Percentiles rank a stretch among this genome's conserved stretches.
phyloP scores from a whole-genome alignment of 345 rosid genomes.

The Gossypium bickii region DNA sequence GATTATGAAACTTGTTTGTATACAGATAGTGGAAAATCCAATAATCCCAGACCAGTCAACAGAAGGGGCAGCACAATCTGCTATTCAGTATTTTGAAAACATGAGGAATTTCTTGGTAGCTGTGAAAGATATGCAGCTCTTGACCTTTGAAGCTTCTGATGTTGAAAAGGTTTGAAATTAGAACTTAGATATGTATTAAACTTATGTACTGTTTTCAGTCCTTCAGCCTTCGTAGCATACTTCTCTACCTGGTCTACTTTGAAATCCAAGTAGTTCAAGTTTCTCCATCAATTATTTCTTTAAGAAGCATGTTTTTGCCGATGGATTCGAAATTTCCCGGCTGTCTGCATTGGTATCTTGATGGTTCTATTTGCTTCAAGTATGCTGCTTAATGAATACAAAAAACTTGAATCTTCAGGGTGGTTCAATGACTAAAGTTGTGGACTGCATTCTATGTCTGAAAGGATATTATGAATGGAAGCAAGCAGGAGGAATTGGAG shows the following conservation, averaged over 20 bases:
- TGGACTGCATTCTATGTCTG: constrained; percentile 93
- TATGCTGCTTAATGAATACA: neutral
- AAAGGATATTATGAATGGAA: constrained; percentile 98
- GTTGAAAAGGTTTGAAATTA: constrained; percentile 62
- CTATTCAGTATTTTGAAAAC: constrained; percentile 94
- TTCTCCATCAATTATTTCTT: neutral
- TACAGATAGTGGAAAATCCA: constrained; percentile 78
- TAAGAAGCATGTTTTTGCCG: neutral
- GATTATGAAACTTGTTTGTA: neutral
- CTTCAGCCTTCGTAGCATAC: neutral
- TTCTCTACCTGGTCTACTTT: neutral
- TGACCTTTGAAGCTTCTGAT: constrained; percentile 93
- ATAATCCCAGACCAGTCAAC: constrained; percentile 60
- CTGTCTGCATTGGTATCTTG: neutral
- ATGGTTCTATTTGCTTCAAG: neutral
- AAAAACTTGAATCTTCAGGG: constrained; percentile 42
- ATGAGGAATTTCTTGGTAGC: constrained; percentile 95
- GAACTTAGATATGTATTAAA: neutral
- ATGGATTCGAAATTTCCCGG: neutral
- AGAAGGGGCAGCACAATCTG: constrained; percentile 95
- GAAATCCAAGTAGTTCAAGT: neutral
- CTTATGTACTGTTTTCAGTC: neutral
- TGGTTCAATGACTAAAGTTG: constrained; percentile 89
- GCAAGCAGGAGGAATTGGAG: constrained; percentile 85
- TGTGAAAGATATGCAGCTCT: constrained; percentile 88